Percentiles rank a stretch among this genome's conserved stretches.
Evolutionary conservation across 805 yeast species (phyloP).

Genomic region (Suhomyces tanzawaensis): DNA sequence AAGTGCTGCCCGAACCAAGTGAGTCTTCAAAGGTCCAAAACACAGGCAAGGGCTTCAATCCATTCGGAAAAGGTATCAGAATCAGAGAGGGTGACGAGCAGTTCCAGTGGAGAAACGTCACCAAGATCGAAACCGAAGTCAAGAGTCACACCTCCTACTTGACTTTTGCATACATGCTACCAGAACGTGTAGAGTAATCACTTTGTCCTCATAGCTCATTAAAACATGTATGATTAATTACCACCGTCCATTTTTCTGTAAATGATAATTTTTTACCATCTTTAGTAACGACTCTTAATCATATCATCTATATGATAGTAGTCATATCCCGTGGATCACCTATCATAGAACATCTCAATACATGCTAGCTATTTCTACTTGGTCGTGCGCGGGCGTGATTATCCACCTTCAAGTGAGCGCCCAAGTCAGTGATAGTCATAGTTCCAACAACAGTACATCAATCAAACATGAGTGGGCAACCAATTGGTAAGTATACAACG

Average conservation of each 20-base stretch:
- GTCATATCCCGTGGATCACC: no score
- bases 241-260: no score
- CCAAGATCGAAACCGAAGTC: constrained; percentile 78
- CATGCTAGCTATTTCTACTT: no score
- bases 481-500: constrained; percentile 32
- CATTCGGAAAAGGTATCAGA: constrained; percentile 88
- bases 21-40: constrained; percentile 34
- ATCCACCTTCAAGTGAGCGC: background rate
- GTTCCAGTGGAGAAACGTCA: constrained; percentile 80
- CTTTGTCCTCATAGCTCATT: no score
- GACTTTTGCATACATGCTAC: constrained; percentile 71
- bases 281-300: no score
- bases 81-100: constrained; percentile 83
- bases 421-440: background rate
- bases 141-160: constrained; percentile 93
- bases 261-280: no score
- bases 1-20: constrained; percentile 13
- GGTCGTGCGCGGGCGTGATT: background rate
- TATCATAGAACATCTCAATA: no score
- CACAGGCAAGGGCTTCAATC: constrained; percentile 63
- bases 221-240: no score
- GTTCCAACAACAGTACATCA: constrained; percentile 4
- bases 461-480: constrained; percentile 22
- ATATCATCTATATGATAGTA: background rate
- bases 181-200: constrained; percentile 1